Evolutionary conservation across 1,139 yeast species (phyloP).

Genomic region (Oligophagozyma castellii): DNA sequence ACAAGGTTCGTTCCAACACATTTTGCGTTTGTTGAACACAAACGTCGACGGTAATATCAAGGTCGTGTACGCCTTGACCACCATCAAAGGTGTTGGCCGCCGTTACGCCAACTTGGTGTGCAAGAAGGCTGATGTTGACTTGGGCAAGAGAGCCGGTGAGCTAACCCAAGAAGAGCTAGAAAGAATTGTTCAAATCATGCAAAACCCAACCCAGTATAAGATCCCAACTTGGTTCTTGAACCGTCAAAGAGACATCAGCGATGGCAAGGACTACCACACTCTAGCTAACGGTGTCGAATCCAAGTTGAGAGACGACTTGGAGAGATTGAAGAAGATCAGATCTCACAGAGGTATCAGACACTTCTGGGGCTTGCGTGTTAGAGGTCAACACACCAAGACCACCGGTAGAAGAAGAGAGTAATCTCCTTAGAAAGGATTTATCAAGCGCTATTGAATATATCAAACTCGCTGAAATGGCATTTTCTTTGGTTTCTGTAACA

Average conservation of each 20-base stretch:
- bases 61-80: conserved; percentile 99
- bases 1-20: conserved; percentile 99
- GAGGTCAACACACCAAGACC: conserved; percentile 99
- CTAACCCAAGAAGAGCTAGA: conserved; percentile 99
- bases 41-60: conserved; percentile 99
- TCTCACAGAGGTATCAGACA: conserved; percentile 99
- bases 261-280: conserved; percentile 98
- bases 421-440: too few species aligned
- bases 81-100: conserved; percentile 99
- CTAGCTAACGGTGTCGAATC: conserved; percentile 98
- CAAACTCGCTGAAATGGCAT: too few species aligned
- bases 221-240: conserved; percentile 99
- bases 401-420: conserved; percentile 71
- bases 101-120: conserved; percentile 99
- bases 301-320: conserved; percentile 98
- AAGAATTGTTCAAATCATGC: conserved; percentile 99
- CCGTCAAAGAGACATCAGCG: conserved; percentile 98
- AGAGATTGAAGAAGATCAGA: conserved; percentile 99
- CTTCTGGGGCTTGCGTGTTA: conserved; percentile 94
- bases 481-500: too few species aligned
- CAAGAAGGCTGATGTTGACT: conserved; percentile 99
- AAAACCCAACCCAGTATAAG: conserved; percentile 99
- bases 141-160: conserved; percentile 99
- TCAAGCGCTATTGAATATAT: too few species aligned
- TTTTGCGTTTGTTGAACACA: conserved; percentile 99